Evolutionary conservation across 192 early-diverging fungal species (phyloP), one percentile per base, ranked within the genome.

Genomic region (Entomortierella beljakovae): DNA sequence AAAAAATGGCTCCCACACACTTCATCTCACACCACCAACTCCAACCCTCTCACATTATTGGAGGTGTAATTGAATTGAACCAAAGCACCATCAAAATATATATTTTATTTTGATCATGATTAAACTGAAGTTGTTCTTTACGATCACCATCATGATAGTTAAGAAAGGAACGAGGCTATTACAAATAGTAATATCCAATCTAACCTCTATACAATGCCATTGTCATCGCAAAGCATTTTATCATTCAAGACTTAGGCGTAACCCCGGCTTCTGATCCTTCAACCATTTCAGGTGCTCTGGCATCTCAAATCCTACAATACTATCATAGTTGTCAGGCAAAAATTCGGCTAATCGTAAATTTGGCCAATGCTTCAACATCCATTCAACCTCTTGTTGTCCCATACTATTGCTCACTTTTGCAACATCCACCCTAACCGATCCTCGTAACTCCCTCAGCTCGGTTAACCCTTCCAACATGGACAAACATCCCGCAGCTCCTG

Each of bases 351-450:
- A 6, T 43, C 22, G n/a, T 18, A 62, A 26, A 9, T 15, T 5
- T 11, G 60, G 42, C 60, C 60, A 62, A 23, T 49, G 43, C 26
- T 62, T 28, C 13, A 22, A 28, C 40, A 62, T 32, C 60, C 60
- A 62, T 16, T 13, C 43, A 8, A 62, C 46, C 31, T 62, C 60
- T 46, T 31, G 25, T 5, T 42, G 28, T 18, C 60, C 60, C 28
- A 62, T 31, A 1, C 3, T 62, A 15, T 23, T 62, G 10, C 11
- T 32, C 29, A n/a, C n/a, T 31, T 42, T 32, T 25, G 22, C 28
- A 15, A 46, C 31, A 18, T 22, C 46, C 43, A 32, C 32, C 15
- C 60, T 7, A 29, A 62, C 42, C 32, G 60, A 62, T 25, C 60
- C 60, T 6, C 60, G 18, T 10, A 62, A 11, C 26, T 62, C 40